phyloP scores from a whole-genome alignment of 768 basidiomycete genomes.

The Sporobolomyces phaffii region DNA sequence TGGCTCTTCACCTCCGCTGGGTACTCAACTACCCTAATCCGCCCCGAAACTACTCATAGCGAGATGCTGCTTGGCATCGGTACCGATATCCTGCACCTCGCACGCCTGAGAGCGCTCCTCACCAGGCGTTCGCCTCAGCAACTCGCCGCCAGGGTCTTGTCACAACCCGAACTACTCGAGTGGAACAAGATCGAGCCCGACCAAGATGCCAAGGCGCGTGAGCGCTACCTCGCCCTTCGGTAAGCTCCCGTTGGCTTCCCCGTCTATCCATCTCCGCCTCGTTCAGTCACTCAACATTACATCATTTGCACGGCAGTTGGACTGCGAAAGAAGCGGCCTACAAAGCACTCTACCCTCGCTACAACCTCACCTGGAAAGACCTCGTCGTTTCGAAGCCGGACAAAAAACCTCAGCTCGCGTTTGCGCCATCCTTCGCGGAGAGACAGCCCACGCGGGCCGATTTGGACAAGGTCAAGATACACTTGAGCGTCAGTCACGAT shows the following conservation, averaged over 20 bases:
- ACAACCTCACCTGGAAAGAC: conserved; percentile 68
- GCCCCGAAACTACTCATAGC: too few relatives aligned
- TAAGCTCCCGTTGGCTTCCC: conserved; percentile 45
- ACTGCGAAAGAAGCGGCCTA: conserved; percentile 78
- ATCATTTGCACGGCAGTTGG: conserved; percentile 55
- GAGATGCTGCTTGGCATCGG: conserved; percentile 66
- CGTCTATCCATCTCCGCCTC: conserved; percentile 9
- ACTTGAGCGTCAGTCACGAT: conserved; percentile 75
- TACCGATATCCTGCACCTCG: conserved; percentile 64
- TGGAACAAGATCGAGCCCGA: conserved; percentile 52
- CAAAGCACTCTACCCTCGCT: conserved; percentile 67
- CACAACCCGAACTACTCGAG: conserved; percentile 49
- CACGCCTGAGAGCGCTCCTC: conserved; percentile 59
- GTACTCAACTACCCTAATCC: too few relatives aligned
- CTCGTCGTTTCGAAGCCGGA: conserved; percentile 52
- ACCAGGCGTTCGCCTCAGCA: conserved; percentile 51
- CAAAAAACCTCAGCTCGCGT: conserved; percentile 18
- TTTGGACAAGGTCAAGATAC: conserved; percentile 47
- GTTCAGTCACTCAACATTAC: conserved; percentile 2
- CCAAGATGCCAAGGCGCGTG: conserved; percentile 33
- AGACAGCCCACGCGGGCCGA: conserved; percentile 46
- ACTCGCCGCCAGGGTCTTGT: conserved; percentile 63
- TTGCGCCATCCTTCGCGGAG: conserved; percentile 34
- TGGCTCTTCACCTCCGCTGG: too few relatives aligned
- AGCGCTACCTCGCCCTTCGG: conserved; percentile 68